Percentiles rank a stretch among this genome's conserved stretches.
Evolutionary conservation across 1,284 basidiomycete genomes (phyloP).

Genomic region (Rhodotorula sp.): DNA sequence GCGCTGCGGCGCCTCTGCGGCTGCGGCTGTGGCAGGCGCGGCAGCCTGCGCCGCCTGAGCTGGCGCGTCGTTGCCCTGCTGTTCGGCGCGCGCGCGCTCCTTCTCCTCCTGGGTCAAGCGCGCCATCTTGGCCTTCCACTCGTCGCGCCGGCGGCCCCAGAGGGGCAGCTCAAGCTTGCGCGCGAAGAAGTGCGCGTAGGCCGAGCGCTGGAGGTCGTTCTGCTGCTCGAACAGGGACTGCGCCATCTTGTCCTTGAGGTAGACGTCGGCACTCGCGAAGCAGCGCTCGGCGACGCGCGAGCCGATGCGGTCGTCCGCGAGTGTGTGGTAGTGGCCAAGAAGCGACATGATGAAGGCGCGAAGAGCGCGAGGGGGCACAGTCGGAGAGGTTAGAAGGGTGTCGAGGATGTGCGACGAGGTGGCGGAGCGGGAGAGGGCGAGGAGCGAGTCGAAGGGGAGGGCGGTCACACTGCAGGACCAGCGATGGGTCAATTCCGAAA

Average conservation of each 20-base stretch:
- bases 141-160: constrained; percentile 71
- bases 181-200: constrained; percentile 82
- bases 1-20: not conserved
- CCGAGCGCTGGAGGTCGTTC: constrained; percentile 67
- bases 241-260: constrained; percentile 90
- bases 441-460: constrained; percentile 62
- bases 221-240: constrained; percentile 70
- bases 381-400: constrained; percentile 67
- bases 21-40: constrained; percentile 25
- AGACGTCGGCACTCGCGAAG: constrained; percentile 84
- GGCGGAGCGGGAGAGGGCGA: constrained; percentile 68
- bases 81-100: constrained; percentile 9
- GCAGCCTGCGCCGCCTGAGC: constrained; percentile 11
- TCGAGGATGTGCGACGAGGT: constrained; percentile 82
- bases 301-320: constrained; percentile 84
- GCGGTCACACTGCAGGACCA: constrained; percentile 54
- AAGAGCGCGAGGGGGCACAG: constrained; percentile 66
- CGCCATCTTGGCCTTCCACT: constrained; percentile 65
- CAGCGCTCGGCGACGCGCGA: constrained; percentile 82
- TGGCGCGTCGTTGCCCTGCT: constrained; percentile 1
- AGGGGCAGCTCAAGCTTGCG: constrained; percentile 75
- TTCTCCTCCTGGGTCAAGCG: constrained; percentile 31
- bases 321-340: constrained; percentile 70
- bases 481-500: not conserved
- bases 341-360: constrained; percentile 71